Evolutionary conservation across 331 rosid genomes (phyloP), one percentile per base, ranked within the genome.

Genomic region (Stylosanthes scabra): DNA sequence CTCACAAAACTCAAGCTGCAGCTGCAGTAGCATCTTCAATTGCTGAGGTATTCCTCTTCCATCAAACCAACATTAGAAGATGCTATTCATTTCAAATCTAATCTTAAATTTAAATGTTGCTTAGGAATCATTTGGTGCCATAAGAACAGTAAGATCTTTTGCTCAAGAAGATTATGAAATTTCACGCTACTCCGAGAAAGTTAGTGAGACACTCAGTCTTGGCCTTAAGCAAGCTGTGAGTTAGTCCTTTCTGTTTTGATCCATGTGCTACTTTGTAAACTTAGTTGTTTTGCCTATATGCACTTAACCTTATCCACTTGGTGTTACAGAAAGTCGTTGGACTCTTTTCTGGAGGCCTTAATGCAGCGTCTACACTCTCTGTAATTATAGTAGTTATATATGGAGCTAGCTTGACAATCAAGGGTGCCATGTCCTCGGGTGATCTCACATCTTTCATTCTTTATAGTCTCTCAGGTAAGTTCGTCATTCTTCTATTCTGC

Each of bases 1-100:
- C 97, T 29, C 97, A 91, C 71, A 75, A 83, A 84, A 91, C 97
- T 83, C 97, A 91, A 83, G 97, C 97, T 68, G 97, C 97, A 74
- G 97, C 97, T 52, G 97, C 97, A 60, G 68, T 81, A 47, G 86
- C 96, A 83, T 85, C 97, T 72, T 91, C 97, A 54, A 89, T 91
- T 59, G 97, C 97, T 0, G 97, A 91, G 89, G 97, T 83, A 77
- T 73, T 83, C 40, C 59, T 45, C 9, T 78, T 46, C 37, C n/a
- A 66, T 60, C 29, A 52, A 70, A 51, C 60, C 11, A 8, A 51
- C 27, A 45, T 62, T 5, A 12, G 20, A 47, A 50, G 50, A 73
- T 59, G 34, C 55, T 47, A 34, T 40, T 52, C 49, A 60, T 47
- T 25, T 40, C 46, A 49, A 45, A 69, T 68, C 75, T 42, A 56